phyloP scores from a whole-genome alignment of 495 filamentous ascomycete genomes.

The Neurospora sp. region DNA sequence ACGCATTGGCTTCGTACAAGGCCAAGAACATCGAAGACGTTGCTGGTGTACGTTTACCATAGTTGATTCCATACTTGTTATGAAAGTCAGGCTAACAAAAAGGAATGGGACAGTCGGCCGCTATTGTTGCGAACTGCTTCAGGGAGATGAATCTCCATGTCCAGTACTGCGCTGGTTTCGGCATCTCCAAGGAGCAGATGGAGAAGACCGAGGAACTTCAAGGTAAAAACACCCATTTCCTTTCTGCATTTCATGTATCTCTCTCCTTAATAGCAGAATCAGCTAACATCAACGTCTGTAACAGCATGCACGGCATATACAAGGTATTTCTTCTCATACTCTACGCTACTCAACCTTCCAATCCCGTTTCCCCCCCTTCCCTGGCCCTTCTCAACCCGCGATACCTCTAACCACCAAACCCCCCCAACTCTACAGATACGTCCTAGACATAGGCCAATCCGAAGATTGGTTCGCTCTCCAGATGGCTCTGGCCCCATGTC shows the following conservation, averaged over 20 bases:
- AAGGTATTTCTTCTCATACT: constrained; percentile 17
- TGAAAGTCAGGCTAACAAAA: not conserved
- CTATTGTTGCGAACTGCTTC: constrained; percentile 63
- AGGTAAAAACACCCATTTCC: constrained; percentile 32
- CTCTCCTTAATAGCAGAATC: not conserved
- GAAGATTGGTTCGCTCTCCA: constrained; percentile 80
- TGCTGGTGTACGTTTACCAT: constrained; percentile 37
- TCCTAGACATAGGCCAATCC: constrained; percentile 79
- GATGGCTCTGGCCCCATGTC: constrained; percentile 71
- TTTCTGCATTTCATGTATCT: not conserved
- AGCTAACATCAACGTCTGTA: not conserved
- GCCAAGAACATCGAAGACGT: constrained; percentile 63
- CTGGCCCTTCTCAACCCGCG: not conserved
- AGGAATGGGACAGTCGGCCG: constrained; percentile 45
- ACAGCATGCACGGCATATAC: constrained; percentile 65
- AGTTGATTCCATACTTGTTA: not conserved
- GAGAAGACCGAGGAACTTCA: constrained; percentile 61
- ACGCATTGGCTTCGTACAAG: constrained; percentile 77
- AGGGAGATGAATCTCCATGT: constrained; percentile 73
- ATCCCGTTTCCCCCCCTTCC: not conserved
- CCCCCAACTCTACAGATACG: constrained; percentile 44
- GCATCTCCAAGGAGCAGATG: constrained; percentile 66
- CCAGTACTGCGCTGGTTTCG: constrained; percentile 68
- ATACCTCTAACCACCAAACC: not conserved
- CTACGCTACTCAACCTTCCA: not conserved